Percentiles rank a stretch among this genome's conserved stretches.
phyloP scores from a whole-genome alignment of 192 early-diverging fungal species.

The Chytriomyces confervae region DNA sequence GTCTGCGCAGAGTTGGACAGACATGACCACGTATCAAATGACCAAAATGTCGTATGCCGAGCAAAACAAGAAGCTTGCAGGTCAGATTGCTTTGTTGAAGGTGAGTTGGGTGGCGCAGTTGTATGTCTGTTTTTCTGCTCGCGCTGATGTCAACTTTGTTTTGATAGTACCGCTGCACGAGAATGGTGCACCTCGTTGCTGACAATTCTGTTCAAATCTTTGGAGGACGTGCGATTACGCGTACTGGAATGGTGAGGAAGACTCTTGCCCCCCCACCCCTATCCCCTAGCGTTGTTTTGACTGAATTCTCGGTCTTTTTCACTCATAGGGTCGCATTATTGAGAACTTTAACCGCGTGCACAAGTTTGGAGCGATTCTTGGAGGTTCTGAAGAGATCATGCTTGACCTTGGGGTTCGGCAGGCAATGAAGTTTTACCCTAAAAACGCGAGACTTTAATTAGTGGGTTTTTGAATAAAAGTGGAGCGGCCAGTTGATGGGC shows the following conservation, averaged over 20 bases:
- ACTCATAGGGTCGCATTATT: constrained; percentile 53
- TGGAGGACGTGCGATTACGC: constrained; percentile 73
- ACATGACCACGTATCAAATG: constrained; percentile 75
- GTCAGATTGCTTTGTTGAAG: constrained; percentile 70
- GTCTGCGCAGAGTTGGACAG: constrained; percentile 35
- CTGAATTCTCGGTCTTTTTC: background rate
- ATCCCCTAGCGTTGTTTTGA: background rate
- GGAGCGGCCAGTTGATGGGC: too few species aligned
- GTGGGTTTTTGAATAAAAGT: too few species aligned
- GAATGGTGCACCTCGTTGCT: constrained; percentile 63
- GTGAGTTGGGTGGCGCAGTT: constrained; percentile 4
- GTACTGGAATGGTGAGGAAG: constrained; percentile 62
- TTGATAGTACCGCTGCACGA: constrained; percentile 45
- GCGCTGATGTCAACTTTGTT: background rate
- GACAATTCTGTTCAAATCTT: constrained; percentile 77
- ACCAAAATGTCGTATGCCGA: constrained; percentile 69
- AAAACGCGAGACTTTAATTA: constrained; percentile 23
- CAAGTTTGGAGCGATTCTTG: constrained; percentile 53
- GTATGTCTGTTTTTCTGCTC: background rate
- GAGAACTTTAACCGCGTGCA: constrained; percentile 64
- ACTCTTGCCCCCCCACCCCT: background rate
- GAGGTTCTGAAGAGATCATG: constrained; percentile 61
- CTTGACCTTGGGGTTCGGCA: constrained; percentile 67
- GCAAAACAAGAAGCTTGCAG: constrained; percentile 65
- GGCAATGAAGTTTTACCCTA: constrained; percentile 57